Evolutionary conservation across 768 basidiomycete species (phyloP).

Genomic region (Cyathus striatus): DNA sequence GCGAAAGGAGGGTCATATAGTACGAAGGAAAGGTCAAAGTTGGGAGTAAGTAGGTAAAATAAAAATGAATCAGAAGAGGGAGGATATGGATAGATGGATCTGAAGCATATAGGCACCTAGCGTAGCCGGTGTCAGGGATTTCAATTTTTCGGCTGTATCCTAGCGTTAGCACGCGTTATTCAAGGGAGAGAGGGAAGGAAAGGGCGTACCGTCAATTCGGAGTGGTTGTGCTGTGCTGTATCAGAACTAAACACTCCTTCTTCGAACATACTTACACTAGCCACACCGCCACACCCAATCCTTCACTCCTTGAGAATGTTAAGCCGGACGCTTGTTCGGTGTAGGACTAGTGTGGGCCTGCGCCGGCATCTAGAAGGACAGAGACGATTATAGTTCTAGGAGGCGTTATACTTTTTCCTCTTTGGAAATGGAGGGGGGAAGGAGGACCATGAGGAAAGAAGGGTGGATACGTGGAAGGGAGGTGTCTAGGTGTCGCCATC

Average conservation of each 20-base stretch:
- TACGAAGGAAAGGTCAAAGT: no score
- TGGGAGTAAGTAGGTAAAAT: no score
- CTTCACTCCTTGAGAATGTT: constrained; percentile 66
- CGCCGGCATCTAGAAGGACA: constrained; percentile 92
- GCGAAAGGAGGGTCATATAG: no score
- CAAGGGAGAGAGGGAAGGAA: not conserved
- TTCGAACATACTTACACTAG: constrained; percentile 86
- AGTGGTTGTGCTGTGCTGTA: constrained; percentile 51
- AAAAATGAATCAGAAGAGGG: not conserved
- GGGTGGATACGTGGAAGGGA: constrained; percentile 59
- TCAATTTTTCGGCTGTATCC: constrained; percentile 63
- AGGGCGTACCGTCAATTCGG: constrained; percentile 73
- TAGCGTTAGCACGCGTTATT: not conserved
- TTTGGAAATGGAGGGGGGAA: constrained; percentile 28
- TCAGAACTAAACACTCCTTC: constrained; percentile 77
- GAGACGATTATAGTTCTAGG: constrained; percentile 86
- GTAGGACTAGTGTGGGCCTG: constrained; percentile 80
- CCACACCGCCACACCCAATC: constrained; percentile 87
- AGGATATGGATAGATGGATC: constrained; percentile 44
- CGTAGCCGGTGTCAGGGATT: constrained; percentile 52
- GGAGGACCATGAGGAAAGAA: constrained; percentile 55
- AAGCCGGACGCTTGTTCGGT: constrained; percentile 50
- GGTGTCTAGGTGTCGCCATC: constrained; percentile 86
- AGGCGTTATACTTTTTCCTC: constrained; percentile 68
- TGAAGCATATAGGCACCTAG: constrained; percentile 79